Evolutionary conservation across 2,329 filamentous ascomycete species (phyloP).

Genomic region (Diaporthe longicolla): DNA sequence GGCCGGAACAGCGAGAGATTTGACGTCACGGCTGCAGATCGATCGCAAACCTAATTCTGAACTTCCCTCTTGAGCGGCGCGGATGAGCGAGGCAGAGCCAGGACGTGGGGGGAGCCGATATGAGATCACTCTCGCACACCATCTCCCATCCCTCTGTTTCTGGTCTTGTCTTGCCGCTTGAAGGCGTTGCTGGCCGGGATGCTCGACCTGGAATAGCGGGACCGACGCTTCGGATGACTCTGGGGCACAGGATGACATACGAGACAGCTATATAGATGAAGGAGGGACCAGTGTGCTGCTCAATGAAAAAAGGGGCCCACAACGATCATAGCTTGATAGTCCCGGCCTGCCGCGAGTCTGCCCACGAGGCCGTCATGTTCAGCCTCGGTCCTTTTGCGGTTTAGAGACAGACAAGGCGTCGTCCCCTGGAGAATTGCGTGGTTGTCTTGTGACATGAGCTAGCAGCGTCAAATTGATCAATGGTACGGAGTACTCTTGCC

Average conservation of each 20-base stretch:
- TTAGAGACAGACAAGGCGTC: slow-evolving; percentile 20
- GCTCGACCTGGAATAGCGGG: slow-evolving; percentile 30
- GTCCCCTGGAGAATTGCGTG: not conserved
- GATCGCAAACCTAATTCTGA: slow-evolving; percentile 33
- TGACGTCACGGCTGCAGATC: slow-evolving; percentile 38
- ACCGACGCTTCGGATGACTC: slow-evolving; percentile 20
- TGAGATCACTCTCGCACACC: slow-evolving; percentile 10
- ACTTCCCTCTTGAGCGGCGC: slow-evolving; percentile 12
- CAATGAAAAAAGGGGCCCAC: slow-evolving; percentile 6
- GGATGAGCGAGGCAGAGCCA: not conserved
- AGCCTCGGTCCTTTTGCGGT: slow-evolving; percentile 10
- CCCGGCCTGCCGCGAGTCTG: slow-evolving; percentile 32
- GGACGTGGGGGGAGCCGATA: not conserved
- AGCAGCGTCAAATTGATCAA: slow-evolving; percentile 8
- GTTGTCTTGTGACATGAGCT: slow-evolving; percentile 23
- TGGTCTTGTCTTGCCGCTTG: not conserved
- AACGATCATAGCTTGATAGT: slow-evolving; percentile 17
- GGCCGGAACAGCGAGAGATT: slow-evolving; percentile 21
- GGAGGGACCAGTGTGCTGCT: slow-evolving; percentile 12
- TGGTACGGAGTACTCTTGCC: not conserved
- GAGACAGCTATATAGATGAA: slow-evolving; percentile 25
- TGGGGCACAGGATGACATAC: slow-evolving; percentile 25
- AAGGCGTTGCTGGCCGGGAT: slow-evolving; percentile 20
- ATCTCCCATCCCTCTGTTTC: not conserved
- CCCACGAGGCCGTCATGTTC: slow-evolving; percentile 18